A percentile compares a stretch with the other conserved stretches of the same genome.
phyloP scores from a whole-genome alignment of 495 filamentous ascomycete species.

The Lasiosphaeria miniovina region DNA sequence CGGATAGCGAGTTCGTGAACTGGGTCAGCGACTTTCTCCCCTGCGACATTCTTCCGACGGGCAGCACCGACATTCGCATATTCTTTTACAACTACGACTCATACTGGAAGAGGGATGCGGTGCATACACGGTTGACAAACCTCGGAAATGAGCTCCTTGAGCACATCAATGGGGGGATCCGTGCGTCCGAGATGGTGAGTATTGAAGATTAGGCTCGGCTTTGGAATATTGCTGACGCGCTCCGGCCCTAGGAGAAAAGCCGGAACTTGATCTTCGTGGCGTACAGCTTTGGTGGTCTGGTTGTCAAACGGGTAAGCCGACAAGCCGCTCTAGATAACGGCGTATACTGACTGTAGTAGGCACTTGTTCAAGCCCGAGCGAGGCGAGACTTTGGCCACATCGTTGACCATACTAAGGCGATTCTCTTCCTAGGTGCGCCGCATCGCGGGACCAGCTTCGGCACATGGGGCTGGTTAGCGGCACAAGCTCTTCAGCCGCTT shows the following conservation, averaged over 20 bases:
- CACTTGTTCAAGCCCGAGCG: slow-evolving; percentile 16
- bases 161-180: slow-evolving; percentile 2
- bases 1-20: slow-evolving; percentile 5
- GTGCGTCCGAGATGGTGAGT: slow-evolving; percentile 2
- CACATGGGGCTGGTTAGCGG: slow-evolving; percentile 15
- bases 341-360: slow-evolving; percentile 12
- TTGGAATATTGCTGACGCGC: slow-evolving; percentile 3
- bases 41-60: not conserved
- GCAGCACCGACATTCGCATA: slow-evolving; percentile 16
- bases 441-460: slow-evolving; percentile 24
- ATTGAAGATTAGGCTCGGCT: not conserved
- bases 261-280: too few relatives aligned
- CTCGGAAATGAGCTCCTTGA: slow-evolving; percentile 15
- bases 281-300: slow-evolving; percentile 23
- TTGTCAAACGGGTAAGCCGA: slow-evolving; percentile 21
- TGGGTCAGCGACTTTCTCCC: slow-evolving; percentile 26
- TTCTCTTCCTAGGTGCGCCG: slow-evolving; percentile 25
- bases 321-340: not conserved
- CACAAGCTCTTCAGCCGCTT: slow-evolving; percentile 17
- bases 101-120: slow-evolving; percentile 21
- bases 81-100: slow-evolving; percentile 27
- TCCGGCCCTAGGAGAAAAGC: slow-evolving; percentile 13
- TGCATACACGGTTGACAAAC: slow-evolving; percentile 14
- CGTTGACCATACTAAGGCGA: slow-evolving; percentile 18
- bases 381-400: slow-evolving; percentile 13